phyloP scores from a whole-genome alignment of 2,329 filamentous ascomycete genomes.

The Fusarium torreyae region DNA sequence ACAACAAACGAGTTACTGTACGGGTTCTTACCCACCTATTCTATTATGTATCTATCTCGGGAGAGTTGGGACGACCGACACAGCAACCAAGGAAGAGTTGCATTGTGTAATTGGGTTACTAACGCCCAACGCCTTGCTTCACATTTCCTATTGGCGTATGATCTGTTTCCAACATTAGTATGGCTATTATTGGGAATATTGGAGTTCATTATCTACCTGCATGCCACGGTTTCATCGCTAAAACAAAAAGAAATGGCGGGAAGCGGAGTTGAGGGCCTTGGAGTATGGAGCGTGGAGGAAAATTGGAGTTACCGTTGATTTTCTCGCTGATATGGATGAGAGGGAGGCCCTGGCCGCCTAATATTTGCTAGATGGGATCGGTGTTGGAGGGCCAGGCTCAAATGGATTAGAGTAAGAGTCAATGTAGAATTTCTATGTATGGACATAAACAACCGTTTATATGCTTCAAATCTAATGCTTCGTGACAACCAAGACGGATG shows the following conservation, averaged over 20 bases:
- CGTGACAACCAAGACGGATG: too few species aligned
- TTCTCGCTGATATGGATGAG: conserved; percentile 7
- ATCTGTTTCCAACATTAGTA: background rate
- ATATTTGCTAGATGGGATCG: conserved; percentile 37
- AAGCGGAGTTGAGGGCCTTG: conserved; percentile 36
- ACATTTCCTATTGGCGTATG: background rate
- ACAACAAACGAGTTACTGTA: conserved; percentile 5
- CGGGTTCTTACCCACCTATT: conserved; percentile 4
- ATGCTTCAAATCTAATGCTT: too few species aligned
- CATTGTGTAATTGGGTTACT: background rate
- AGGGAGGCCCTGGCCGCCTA: conserved; percentile 23
- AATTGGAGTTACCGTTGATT: conserved; percentile 35
- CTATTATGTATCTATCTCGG: conserved; percentile 18
- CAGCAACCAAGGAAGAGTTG: background rate
- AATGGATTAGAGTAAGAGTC: conserved; percentile 30
- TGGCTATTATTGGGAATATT: conserved; percentile 1
- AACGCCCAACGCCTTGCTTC: background rate
- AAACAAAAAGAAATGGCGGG: conserved; percentile 24
- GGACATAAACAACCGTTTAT: conserved; percentile 5
- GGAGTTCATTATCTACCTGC: conserved; percentile 17
- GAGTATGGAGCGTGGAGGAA: conserved; percentile 28
- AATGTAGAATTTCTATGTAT: conserved; percentile 20
- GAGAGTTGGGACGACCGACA: background rate
- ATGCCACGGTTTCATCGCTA: conserved; percentile 22
- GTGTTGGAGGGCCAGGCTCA: conserved; percentile 17